These are phyloP conservation scores for Protomyces macrosporus DNA, from an alignment of 1,139 yeast species.

Conservation along the genomic window DNA sequence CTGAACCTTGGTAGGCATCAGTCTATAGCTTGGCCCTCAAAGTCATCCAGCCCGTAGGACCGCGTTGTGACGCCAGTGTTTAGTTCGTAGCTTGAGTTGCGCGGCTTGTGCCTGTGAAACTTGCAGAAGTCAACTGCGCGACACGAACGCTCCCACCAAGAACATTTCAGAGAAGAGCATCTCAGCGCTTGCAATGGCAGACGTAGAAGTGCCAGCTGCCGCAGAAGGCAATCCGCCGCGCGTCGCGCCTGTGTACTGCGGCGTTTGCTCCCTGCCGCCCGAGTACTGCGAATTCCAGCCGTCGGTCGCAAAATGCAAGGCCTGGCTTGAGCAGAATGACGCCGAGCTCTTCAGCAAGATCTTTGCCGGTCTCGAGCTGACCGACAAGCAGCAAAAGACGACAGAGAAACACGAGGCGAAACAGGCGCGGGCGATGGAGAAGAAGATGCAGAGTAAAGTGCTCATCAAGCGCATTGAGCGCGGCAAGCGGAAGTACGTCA, in stretches of 20 bases:
- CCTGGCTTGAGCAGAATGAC: conserved; percentile 65
- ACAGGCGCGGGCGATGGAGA: conserved; percentile 76
- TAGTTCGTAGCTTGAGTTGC: too few relatives aligned
- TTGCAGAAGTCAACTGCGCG: too few relatives aligned
- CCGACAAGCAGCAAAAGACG: conserved; percentile 76
- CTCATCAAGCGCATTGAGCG: conserved; percentile 82
- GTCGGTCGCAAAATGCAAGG: conserved; percentile 71
- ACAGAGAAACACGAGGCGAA: conserved; percentile 81
- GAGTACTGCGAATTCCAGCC: conserved; percentile 86
- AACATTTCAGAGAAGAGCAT: too few relatives aligned
- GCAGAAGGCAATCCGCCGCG: background rate
- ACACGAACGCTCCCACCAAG: too few relatives aligned
- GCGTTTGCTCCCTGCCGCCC: conserved; percentile 17
- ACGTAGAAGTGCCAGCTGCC: background rate
- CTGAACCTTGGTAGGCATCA: too few relatives aligned
- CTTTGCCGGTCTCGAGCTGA: conserved; percentile 57
- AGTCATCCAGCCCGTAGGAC: too few relatives aligned
- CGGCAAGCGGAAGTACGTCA: conserved; percentile 81
- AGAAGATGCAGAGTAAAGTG: conserved; percentile 73
- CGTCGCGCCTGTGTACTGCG: background rate
- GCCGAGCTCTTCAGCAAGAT: conserved; percentile 53
- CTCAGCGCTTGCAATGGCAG: background rate
- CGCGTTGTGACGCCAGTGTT: too few relatives aligned
- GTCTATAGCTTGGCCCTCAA: too few relatives aligned
- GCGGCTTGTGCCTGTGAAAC: too few relatives aligned